Conservation (phyloP, 2,329 filamentous ascomycete species). For the Colletotrichum eremochloae region DNA sequence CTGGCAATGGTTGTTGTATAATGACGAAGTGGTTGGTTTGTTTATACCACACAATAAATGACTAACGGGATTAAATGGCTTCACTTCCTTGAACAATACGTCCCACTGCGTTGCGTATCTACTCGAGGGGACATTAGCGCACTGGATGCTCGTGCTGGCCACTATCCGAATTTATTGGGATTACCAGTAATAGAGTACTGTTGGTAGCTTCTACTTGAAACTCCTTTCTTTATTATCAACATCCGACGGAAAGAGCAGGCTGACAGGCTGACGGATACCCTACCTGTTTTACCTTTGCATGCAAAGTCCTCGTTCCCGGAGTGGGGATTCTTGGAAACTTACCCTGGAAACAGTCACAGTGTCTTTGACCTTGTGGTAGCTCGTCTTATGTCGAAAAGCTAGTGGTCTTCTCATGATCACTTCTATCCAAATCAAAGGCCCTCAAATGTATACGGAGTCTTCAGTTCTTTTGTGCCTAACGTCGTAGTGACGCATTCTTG, state of each 20-base stretch:
- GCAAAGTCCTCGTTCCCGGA: background rate
- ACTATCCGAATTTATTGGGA: too few species aligned
- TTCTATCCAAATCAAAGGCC: background rate
- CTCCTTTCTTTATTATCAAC: background rate
- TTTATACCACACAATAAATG: constrained; percentile 12
- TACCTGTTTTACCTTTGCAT: background rate
- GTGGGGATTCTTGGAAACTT: background rate
- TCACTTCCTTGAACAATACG: background rate
- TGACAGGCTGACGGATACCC: too few species aligned
- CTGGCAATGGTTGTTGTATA: background rate
- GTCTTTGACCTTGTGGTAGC: too few species aligned
- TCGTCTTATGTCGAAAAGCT: background rate
- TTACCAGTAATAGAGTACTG: background rate
- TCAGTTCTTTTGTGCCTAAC: background rate
- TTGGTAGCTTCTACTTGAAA: too few species aligned
- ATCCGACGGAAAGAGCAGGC: too few species aligned
- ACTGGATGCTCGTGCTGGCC: background rate
- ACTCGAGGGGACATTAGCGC: background rate
- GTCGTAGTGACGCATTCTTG: background rate
- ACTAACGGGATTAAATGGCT: background rate
- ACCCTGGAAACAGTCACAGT: background rate
- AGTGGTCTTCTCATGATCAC: background rate
- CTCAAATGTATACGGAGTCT: too few species aligned
- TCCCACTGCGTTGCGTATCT: too few species aligned
- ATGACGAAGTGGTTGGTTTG: background rate